Conservation (phyloP, 768 basidiomycete genomes). For the Suillus subluteus region DNA sequence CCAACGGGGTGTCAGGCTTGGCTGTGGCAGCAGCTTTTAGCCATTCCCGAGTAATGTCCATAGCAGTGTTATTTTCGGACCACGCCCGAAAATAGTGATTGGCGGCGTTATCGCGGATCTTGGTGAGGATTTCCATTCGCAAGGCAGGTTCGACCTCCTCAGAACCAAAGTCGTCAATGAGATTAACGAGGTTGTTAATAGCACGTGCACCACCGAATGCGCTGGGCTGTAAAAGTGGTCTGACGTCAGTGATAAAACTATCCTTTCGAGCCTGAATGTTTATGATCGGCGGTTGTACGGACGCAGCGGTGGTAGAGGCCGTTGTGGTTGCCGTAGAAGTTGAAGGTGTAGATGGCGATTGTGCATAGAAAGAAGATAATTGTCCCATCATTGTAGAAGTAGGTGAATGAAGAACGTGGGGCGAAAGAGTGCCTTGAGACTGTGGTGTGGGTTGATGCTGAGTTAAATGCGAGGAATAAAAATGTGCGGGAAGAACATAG, state of each 20-base stretch:
- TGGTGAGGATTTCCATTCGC: constrained; percentile 76
- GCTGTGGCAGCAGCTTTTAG: constrained; percentile 68
- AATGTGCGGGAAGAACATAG: constrained; percentile 42
- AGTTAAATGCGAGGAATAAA: constrained; percentile 34
- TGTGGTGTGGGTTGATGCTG: constrained; percentile 31
- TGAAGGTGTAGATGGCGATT: constrained; percentile 31
- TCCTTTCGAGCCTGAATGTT: constrained; percentile 59
- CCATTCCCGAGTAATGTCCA: constrained; percentile 84
- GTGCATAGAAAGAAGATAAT: constrained; percentile 42
- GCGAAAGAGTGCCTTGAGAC: constrained; percentile 69
- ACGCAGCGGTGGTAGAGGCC: constrained; percentile 31
- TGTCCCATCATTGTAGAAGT: constrained; percentile 38
- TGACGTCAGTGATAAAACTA: constrained; percentile 53
- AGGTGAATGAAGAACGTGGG: constrained; percentile 68
- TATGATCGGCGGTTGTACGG: constrained; percentile 33
- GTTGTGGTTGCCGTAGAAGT: constrained; percentile 13
- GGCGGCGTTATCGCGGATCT: constrained; percentile 81
- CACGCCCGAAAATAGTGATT: constrained; percentile 89
- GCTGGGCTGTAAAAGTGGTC: constrained; percentile 57
- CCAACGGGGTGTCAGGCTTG: constrained; percentile 55
- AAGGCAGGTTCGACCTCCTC: constrained; percentile 65
- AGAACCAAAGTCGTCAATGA: constrained; percentile 62
- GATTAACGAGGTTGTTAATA: constrained; percentile 61
- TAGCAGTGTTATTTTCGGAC: constrained; percentile 74
- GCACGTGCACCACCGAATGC: constrained; percentile 72